A percentile compares a stretch with the other conserved stretches of the same genome.
These are phyloP conservation scores for Solidago caesia DNA, from an alignment of 129 eudicot genomes.

Conservation along the genomic window DNA sequence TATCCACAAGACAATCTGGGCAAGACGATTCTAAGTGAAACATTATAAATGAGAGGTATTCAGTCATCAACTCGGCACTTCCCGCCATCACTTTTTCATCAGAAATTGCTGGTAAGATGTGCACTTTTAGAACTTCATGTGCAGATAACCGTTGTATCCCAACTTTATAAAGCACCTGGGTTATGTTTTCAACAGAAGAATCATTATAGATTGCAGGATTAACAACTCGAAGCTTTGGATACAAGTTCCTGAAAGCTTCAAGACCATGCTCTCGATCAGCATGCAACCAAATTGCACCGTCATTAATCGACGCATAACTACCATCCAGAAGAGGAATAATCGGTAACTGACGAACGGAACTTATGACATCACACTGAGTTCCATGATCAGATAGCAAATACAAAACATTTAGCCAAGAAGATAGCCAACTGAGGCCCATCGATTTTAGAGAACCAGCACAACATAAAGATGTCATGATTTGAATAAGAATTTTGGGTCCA, in stretches of 20 bases:
- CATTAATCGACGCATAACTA: slow-evolving; percentile 46
- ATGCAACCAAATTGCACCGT: slow-evolving; percentile 69
- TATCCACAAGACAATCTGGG: slow-evolving; percentile 47
- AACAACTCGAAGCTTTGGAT: slow-evolving; percentile 54
- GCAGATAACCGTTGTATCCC: slow-evolving; percentile 67
- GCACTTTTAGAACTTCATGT: slow-evolving; percentile 66
- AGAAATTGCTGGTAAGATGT: slow-evolving; percentile 56
- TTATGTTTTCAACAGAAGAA: slow-evolving; percentile 37
- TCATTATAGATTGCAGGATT: slow-evolving; percentile 44
- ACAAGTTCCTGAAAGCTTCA: slow-evolving; percentile 49
- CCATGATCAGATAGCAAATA: slow-evolving; percentile 38
- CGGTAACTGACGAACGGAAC: slow-evolving; percentile 41
- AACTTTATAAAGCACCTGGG: slow-evolving; percentile 53
- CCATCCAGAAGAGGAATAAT: slow-evolving; percentile 77
- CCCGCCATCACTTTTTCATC: slow-evolving; percentile 35
- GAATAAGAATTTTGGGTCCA: slow-evolving; percentile 61
- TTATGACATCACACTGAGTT: slow-evolving; percentile 40
- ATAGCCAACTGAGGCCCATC: slow-evolving; percentile 64
- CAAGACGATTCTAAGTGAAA: slow-evolving; percentile 64
- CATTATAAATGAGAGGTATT: slow-evolving; percentile 63
- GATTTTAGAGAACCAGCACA: slow-evolving; percentile 40
- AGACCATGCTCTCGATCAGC: slow-evolving; percentile 41
- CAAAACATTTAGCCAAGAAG: slow-evolving; percentile 58
- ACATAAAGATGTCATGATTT: slow-evolving; percentile 51
- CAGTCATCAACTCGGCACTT: slow-evolving; percentile 43